phyloP scores from a whole-genome alignment of 352 stramenopile genomes.

The Phytophthora megakarya region DNA sequence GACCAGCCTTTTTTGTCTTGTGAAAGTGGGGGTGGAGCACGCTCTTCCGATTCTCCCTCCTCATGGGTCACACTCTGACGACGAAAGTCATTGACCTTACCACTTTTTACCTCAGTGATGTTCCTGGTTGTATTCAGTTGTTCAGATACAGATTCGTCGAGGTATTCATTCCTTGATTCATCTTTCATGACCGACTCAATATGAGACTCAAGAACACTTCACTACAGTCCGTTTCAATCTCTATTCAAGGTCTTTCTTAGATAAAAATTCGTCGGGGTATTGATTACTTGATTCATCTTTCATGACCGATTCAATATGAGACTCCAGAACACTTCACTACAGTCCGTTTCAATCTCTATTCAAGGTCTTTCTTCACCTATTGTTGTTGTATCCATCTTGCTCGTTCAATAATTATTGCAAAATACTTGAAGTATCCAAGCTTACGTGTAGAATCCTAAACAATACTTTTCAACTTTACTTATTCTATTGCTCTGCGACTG shows the following conservation, averaged over 20 bases:
- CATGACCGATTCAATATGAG: background rate
- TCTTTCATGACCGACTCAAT: background rate
- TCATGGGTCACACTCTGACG: conserved; percentile 1
- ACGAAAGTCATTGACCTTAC: conserved; percentile 21
- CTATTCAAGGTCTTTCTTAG: no score
- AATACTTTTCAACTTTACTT: background rate
- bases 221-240: background rate
- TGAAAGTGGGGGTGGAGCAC: background rate
- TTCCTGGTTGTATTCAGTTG: conserved; percentile 10
- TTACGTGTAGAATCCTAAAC: no score
- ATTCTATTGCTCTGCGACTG: conserved; percentile 1
- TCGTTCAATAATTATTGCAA: no score
- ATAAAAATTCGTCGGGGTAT: background rate
- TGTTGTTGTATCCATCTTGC: no score
- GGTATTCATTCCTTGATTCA: conserved; percentile 1
- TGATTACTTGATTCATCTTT: conserved; percentile 9
- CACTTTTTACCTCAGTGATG: background rate
- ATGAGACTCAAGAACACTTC: background rate
- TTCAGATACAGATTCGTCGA: conserved; percentile 10
- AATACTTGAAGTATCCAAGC: no score
- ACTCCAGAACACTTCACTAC: background rate
- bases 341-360: background rate
- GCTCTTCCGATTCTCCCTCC: conserved; percentile 14
- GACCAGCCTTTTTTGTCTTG: conserved; percentile 31
- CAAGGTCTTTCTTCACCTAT: background rate